Base-by-base conservation (phyloP, 345 rosid genomes). In the Arabis alpina region DNA sequence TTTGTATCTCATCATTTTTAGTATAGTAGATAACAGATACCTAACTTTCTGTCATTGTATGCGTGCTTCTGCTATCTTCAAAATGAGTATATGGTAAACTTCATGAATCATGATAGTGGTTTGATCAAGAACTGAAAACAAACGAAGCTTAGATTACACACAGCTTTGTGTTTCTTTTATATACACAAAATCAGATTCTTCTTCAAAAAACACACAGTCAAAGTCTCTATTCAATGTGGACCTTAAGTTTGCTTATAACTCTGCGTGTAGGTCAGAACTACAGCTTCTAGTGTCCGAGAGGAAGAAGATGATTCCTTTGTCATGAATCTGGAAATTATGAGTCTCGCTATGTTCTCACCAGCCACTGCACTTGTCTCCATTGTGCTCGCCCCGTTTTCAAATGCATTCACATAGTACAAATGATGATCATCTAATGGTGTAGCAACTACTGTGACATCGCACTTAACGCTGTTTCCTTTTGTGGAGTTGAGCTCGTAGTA, bases 341-440 rank as follows among this genome's bases (percentile, higher is more conserved):
- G 95, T 8, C 99, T 86, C 0, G 86, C 99, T 5, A 94, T 79
- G 25, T 94, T 94, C 82, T 94, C 97, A 15, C 97, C 97, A 56
- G 97, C 86, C 37, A 91, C 95, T 4, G 97, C 90, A 44, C 96
- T 83, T 0, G 92, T 91, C 85, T 94, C 96, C 88, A 94, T 91
- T 40, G 97, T 83, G 72, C 99, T 94, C 7, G 95, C 96, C 2
- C 95, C 97, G 54, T 86, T 94, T 81, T 94, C 97, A 47, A 94
- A 94, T 25, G 97, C 95, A 49, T 94, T 91, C 54, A 85, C 85
- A 43, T 91, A 94, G 84, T 94, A 94, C 77, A 94, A 60, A 58
- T 91, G 86, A 68, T 60, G 66, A 15, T 86, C 89, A 24, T 94
- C 99, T 76, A 94, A 77, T 62, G 99, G 97, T 36, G 92, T 83